Conservation (phyloP, 2,329 filamentous ascomycete species). For the Talaromyces sp. region DNA sequence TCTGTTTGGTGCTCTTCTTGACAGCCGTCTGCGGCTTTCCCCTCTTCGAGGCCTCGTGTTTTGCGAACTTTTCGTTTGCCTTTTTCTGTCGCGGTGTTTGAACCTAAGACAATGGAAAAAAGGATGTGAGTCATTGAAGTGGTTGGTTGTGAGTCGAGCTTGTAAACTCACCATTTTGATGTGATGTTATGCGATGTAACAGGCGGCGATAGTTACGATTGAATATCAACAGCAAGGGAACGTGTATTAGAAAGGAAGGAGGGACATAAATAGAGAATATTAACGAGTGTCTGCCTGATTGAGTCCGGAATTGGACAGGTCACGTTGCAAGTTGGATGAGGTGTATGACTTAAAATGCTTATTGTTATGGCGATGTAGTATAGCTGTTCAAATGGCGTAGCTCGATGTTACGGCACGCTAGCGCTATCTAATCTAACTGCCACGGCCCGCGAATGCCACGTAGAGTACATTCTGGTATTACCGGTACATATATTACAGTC, state of each 20-base stretch:
- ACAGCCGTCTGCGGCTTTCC: constrained; percentile 49
- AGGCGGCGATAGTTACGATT: background rate
- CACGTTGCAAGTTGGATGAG: constrained; percentile 1
- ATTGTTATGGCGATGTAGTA: background rate
- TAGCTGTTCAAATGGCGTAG: background rate
- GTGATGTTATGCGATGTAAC: background rate
- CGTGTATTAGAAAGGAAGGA: background rate
- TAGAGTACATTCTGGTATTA: background rate
- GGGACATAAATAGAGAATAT: background rate
- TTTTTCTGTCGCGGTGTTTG: constrained; percentile 65
- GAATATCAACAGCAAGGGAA: background rate
- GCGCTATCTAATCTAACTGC: constrained; percentile 3
- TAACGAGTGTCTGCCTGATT: constrained; percentile 3
- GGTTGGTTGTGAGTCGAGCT: background rate
- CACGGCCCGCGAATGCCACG: background rate
- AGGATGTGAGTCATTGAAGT: background rate
- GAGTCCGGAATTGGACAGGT: background rate
- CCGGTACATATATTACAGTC: too few species aligned
- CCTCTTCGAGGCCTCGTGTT: constrained; percentile 58
- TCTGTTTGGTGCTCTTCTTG: constrained; percentile 48
- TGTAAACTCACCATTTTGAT: background rate
- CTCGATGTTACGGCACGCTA: background rate
- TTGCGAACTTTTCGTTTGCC: constrained; percentile 61
- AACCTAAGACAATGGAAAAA: constrained; percentile 38
- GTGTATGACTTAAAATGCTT: background rate